phyloP scores from a whole-genome alignment of 2,329 filamentous ascomycete genomes.

The Paraphaeosphaeria sporulosa region DNA sequence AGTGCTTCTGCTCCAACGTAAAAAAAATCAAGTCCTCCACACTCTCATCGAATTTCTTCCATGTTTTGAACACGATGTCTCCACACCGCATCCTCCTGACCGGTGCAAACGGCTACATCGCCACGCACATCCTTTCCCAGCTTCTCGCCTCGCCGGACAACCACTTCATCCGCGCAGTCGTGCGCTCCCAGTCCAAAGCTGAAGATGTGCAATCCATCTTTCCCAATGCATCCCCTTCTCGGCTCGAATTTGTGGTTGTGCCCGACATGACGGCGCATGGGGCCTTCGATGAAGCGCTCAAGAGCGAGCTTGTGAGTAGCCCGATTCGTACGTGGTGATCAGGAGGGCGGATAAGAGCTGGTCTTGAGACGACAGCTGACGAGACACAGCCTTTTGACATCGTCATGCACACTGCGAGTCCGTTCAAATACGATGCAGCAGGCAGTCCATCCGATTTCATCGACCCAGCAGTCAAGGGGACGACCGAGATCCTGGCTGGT shows the following conservation, averaged over 20 bases:
- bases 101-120: slow-evolving; percentile 18
- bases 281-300: slow-evolving; percentile 67
- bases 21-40: too few species aligned
- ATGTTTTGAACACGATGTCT: slow-evolving; percentile 4
- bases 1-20: too few species aligned
- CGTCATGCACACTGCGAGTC: slow-evolving; percentile 57
- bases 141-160: slow-evolving; percentile 4
- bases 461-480: slow-evolving; percentile 66
- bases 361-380: too few species aligned
- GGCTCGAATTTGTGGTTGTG: slow-evolving; percentile 64
- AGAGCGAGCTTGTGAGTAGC: slow-evolving; percentile 44
- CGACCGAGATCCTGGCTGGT: slow-evolving; percentile 65
- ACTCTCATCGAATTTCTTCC: too few species aligned
- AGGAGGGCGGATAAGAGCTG: background rate
- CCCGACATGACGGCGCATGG: slow-evolving; percentile 72
- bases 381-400: slow-evolving; percentile 67
- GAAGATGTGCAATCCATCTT: too few species aligned
- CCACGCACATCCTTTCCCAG: slow-evolving; percentile 14
- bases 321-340: too few species aligned
- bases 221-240: too few species aligned
- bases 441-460: slow-evolving; percentile 67
- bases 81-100: slow-evolving; percentile 14
- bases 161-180: slow-evolving; percentile 14
- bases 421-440: slow-evolving; percentile 74
- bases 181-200: background rate